Percentiles rank a stretch among this genome's conserved stretches.
These are phyloP conservation scores for Pseudozyma flocculosa DNA, from an alignment of 1,284 basidiomycete species.

Conservation along the genomic window DNA sequence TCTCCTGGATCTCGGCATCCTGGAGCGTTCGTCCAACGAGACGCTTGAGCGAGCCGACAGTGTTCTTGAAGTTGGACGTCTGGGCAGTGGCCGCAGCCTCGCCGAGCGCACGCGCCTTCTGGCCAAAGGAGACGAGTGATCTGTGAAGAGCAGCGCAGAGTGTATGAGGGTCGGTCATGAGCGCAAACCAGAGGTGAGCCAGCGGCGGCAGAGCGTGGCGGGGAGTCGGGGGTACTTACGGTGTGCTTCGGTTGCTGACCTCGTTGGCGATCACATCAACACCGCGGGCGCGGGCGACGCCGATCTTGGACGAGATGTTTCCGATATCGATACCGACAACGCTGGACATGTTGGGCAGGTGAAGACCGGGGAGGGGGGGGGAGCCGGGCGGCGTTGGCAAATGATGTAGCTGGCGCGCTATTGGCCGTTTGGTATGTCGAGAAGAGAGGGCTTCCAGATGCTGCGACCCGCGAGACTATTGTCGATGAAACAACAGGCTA, in stretches of 20 bases:
- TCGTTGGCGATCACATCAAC: conserved; percentile 56
- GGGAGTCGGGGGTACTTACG: conserved; percentile 7
- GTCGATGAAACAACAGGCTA: too few relatives aligned
- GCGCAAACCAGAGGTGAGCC: too few relatives aligned
- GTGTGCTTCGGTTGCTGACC: conserved; percentile 56
- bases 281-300: conserved; percentile 54
- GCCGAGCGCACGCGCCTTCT: conserved; percentile 55
- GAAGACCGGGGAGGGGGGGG: neutral
- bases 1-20: conserved; percentile 50
- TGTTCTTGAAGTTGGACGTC: conserved; percentile 58
- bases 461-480: too few relatives aligned
- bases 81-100: conserved; percentile 56
- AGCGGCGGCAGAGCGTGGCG: too few relatives aligned
- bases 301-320: conserved; percentile 53
- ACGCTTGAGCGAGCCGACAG: conserved; percentile 56
- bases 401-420: too few relatives aligned
- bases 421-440: too few relatives aligned
- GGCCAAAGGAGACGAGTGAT: conserved; percentile 56
- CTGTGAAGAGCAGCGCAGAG: neutral
- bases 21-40: conserved; percentile 52
- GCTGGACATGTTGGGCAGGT: conserved; percentile 39
- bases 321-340: conserved; percentile 57
- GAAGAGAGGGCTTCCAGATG: too few relatives aligned
- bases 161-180: neutral
- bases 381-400: too few relatives aligned